These are phyloP conservation scores for Przewalskia tangutica DNA, from an alignment of 257 asterid species.

Conservation along the genomic window DNA sequence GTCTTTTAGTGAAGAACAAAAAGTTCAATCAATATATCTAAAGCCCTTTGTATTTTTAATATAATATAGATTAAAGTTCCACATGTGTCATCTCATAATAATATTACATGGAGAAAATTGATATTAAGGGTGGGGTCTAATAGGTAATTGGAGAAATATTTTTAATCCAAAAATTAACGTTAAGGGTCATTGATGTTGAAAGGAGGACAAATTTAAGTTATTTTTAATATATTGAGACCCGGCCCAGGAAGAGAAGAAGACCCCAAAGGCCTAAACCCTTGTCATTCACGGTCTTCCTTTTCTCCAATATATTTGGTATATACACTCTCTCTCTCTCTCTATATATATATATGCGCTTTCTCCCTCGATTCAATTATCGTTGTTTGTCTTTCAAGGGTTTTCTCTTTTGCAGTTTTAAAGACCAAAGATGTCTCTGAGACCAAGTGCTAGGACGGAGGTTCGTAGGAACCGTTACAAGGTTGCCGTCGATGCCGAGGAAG, in stretches of 20 bases:
- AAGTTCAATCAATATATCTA: too few relatives aligned
- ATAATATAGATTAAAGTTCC: too few relatives aligned
- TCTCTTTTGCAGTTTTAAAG: background rate
- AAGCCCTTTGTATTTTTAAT: too few relatives aligned
- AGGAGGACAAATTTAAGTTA: too few relatives aligned
- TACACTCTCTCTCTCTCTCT: background rate
- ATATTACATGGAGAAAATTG: too few relatives aligned
- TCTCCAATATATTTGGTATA: background rate
- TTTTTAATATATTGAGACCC: background rate
- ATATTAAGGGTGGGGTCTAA: too few relatives aligned
- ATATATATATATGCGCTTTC: too few relatives aligned
- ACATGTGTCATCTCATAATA: too few relatives aligned
- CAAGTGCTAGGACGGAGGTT: constrained; percentile 69
- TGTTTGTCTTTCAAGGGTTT: background rate
- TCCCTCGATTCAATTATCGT: background rate
- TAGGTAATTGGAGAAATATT: too few relatives aligned
- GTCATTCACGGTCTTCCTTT: background rate
- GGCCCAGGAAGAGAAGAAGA: constrained; percentile 12
- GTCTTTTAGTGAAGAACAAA: too few relatives aligned
- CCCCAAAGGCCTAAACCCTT: constrained; percentile 11
- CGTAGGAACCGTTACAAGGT: constrained; percentile 92
- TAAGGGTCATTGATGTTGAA: too few relatives aligned
- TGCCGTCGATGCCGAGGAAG: constrained; percentile 93
- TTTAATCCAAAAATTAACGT: too few relatives aligned
- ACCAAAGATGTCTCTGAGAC: constrained; percentile 72